Evolutionary conservation across 352 stramenopile species (phyloP).

Genomic region (Sclerospora graminicola): DNA sequence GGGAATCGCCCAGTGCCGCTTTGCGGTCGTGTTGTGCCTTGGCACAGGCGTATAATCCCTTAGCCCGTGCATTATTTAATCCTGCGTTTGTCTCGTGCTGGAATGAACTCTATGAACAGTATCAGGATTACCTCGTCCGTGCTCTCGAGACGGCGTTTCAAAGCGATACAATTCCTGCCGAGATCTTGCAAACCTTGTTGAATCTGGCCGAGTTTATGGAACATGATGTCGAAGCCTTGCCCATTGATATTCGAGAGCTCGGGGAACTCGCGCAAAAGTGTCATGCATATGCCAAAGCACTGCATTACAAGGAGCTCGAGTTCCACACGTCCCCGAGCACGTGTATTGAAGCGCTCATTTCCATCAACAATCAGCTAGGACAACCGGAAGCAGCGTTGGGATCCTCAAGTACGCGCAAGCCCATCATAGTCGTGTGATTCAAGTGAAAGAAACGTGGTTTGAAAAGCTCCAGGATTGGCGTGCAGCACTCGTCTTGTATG

Average conservation of each 20-base stretch:
- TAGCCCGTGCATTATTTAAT: constrained; percentile 96
- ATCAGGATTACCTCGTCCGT: constrained; percentile 88
- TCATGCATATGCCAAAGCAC: constrained; percentile 93
- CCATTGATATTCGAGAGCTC: constrained; percentile 94
- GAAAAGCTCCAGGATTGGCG: constrained; percentile 97
- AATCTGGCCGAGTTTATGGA: constrained; percentile 99
- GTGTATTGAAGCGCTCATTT: constrained; percentile 97
- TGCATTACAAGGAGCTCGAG: constrained; percentile 97
- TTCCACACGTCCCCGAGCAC: constrained; percentile 86
- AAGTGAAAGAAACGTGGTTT: constrained; percentile 93
- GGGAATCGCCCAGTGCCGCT: constrained; percentile 91
- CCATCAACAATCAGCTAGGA: constrained; percentile 98
- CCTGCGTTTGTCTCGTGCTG: constrained; percentile 98
- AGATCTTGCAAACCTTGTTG: constrained; percentile 95
- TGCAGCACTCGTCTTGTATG: constrained; percentile 91
- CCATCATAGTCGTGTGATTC: constrained; percentile 73
- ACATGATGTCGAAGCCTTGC: constrained; percentile 92
- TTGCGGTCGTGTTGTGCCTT: constrained; percentile 89
- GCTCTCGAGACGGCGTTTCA: constrained; percentile 92
- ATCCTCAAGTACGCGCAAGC: constrained; percentile 91
- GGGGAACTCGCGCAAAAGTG: constrained; percentile 93
- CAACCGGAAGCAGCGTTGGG: constrained; percentile 93
- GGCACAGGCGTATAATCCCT: constrained; percentile 93
- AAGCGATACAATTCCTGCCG: constrained; percentile 85
- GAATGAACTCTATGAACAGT: constrained; percentile 92